phyloP scores from a whole-genome alignment of 768 basidiomycete genomes.

The Chiua virens region DNA sequence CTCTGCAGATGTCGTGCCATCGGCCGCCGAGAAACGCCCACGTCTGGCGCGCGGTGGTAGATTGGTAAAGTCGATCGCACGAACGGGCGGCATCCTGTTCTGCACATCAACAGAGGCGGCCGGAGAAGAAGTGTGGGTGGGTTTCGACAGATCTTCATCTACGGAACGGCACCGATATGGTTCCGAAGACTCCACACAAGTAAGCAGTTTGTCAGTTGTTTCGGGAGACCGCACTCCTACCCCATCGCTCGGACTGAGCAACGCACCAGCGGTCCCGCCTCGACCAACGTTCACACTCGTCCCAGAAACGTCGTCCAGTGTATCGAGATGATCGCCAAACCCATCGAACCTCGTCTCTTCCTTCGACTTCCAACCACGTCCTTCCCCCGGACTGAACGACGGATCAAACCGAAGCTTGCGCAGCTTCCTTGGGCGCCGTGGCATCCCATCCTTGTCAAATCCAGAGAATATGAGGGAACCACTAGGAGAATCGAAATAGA shows the following conservation, averaged over 20 bases:
- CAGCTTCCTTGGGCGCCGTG: conserved; percentile 29
- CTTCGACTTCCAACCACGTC: background rate
- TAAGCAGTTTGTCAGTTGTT: conserved; percentile 9
- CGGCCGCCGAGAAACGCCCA: conserved; percentile 5
- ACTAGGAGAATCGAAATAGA: conserved; percentile 29
- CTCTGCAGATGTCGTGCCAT: background rate
- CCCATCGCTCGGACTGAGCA: background rate
- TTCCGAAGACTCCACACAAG: background rate
- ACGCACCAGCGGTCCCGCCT: background rate
- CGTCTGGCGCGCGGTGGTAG: conserved; percentile 11
- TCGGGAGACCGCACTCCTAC: background rate
- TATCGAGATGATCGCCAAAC: background rate
- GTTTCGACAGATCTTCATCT: background rate
- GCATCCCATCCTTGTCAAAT: conserved; percentile 31
- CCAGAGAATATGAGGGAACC: conserved; percentile 27
- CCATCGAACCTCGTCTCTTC: background rate
- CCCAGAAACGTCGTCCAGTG: background rate
- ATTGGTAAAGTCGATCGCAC: conserved; percentile 31
- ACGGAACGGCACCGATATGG: background rate
- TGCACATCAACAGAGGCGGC: background rate
- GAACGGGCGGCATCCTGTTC: conserved; percentile 4
- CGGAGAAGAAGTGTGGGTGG: background rate
- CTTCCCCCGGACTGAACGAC: conserved; percentile 19
- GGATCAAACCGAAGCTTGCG: conserved; percentile 28
- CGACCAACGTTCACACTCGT: background rate